phyloP scores from a whole-genome alignment of 1,139 yeast species.

The Eremothecium cymbalariae region DNA sequence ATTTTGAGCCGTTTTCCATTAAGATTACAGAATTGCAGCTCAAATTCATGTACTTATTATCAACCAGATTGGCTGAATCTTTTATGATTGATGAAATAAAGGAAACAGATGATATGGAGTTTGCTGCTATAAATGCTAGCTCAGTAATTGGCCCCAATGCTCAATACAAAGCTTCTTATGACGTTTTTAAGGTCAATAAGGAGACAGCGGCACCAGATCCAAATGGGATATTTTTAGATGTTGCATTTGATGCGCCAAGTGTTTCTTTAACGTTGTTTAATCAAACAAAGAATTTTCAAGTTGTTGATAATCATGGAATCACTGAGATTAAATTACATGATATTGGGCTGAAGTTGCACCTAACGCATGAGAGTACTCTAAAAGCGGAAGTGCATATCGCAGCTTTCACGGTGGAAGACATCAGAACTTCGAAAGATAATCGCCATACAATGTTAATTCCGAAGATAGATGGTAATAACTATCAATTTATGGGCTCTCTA shows the following conservation, averaged over 20 bases:
- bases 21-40: conserved; percentile 74
- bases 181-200: conserved; percentile 5
- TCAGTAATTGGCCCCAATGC: conserved; percentile 31
- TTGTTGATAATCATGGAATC: conserved; percentile 41
- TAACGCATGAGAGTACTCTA: conserved; percentile 47
- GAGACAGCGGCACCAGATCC: conserved; percentile 13
- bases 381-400: conserved; percentile 55
- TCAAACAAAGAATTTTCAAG: conserved; percentile 39
- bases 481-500: conserved; percentile 62
- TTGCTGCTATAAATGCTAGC: conserved; percentile 47
- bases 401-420: conserved; percentile 73
- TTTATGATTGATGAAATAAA: conserved; percentile 36
- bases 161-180: conserved; percentile 16
- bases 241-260: conserved; percentile 52
- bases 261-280: conserved; percentile 60
- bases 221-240: conserved; percentile 30
- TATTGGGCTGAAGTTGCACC: conserved; percentile 42
- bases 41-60: conserved; percentile 47
- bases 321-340: conserved; percentile 60
- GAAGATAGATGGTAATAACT: conserved; percentile 47
- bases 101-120: conserved; percentile 41
- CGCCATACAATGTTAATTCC: conserved; percentile 79
- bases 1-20: conserved; percentile 57
- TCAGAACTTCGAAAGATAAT: conserved; percentile 52
- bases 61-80: conserved; percentile 51